Base-by-base conservation (phyloP, 2,329 filamentous ascomycete genomes). In the Neophaeococcomyces aloes region DNA sequence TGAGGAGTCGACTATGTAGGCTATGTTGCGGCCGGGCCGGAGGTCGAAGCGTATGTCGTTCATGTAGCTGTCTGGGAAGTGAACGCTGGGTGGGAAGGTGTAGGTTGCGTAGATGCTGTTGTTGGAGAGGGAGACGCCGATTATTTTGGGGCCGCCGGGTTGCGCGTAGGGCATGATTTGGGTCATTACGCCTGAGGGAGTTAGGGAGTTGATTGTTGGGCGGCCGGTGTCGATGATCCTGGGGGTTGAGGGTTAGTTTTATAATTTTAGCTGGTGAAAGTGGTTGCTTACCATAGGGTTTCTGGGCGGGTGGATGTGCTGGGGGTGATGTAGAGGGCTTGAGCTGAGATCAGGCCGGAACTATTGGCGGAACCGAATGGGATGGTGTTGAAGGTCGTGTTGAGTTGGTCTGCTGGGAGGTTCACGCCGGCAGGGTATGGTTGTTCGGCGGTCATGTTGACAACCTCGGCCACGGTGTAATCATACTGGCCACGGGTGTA, bases 41-140 rank as follows among this genome's bases (percentile, higher is more conserved):
- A 70, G 57, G 50, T 70, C 66, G 54, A 70, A 69, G 19, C 67
- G 64, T 2, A 70, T 44, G 46, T 70, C 67, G 47, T 69, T 69
- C 51, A 70, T 61, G 54, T 68, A 71, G 21, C 60, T 64, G 50
- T 69, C 66, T 2, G 66, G 66, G 47, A 62, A 69, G 49, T 68
- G 64, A 3, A 69, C 65, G 4, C 51, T 57, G 0, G 60, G 27
- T 0, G 66, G 64, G 45, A 70, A 63, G 1, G 65, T 69, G 51
- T 64, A 68, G 0, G 62, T 67, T 36, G 53, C 49, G 42, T 59
- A 61, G 40, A 67, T 45, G 6, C 58, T 59, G 51, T 69, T 56
- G 49, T 64, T 66, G 7, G 57, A 52, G 4, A 70, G 56, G 29
- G 62, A 59, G 36, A 70, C 62, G 3, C 63, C 64, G 8, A 70